phyloP scores from a whole-genome alignment of 306 rosid genomes.

The Dryas alaskensis region DNA sequence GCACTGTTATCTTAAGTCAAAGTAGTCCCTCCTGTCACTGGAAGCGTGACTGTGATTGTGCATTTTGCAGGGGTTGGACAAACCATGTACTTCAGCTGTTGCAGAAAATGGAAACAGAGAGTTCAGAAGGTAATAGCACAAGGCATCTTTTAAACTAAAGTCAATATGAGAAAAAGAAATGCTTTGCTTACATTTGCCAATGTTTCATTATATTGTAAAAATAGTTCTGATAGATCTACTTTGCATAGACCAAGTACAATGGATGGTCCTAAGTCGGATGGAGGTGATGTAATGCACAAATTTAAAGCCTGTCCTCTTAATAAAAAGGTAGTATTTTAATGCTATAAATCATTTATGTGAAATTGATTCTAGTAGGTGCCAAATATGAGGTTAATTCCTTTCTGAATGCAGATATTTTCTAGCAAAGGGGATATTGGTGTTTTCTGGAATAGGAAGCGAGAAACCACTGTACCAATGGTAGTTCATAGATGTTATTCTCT shows the following conservation, averaged over 20 bases:
- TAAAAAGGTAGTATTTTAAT: slow-evolving; percentile 58
- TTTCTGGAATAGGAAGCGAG: slow-evolving; percentile 74
- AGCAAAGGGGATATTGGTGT: slow-evolving; percentile 89
- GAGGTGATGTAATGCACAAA: slow-evolving; percentile 36
- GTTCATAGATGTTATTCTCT: slow-evolving; percentile 22
- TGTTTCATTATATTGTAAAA: background rate
- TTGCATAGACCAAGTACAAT: slow-evolving; percentile 55
- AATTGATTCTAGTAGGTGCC: background rate
- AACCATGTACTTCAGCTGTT: slow-evolving; percentile 31
- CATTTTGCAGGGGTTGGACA: slow-evolving; percentile 54
- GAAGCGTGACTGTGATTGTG: background rate
- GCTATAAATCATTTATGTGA: background rate
- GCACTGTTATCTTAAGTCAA: slow-evolving; percentile 16
- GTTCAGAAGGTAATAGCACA: slow-evolving; percentile 53
- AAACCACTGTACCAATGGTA: slow-evolving; percentile 77
- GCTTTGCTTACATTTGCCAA: background rate
- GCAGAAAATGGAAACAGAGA: slow-evolving; percentile 46
- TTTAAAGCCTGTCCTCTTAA: slow-evolving; percentile 80
- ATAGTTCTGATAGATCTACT: slow-evolving; percentile 23
- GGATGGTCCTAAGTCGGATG: slow-evolving; percentile 47
- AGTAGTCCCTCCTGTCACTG: background rate
- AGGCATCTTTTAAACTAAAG: background rate
- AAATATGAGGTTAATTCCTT: slow-evolving; percentile 17
- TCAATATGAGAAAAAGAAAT: background rate
- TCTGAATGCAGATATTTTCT: slow-evolving; percentile 65